Evolutionary conservation across 208 protist species (phyloP).

Genomic region (Lotmaria passim): DNA sequence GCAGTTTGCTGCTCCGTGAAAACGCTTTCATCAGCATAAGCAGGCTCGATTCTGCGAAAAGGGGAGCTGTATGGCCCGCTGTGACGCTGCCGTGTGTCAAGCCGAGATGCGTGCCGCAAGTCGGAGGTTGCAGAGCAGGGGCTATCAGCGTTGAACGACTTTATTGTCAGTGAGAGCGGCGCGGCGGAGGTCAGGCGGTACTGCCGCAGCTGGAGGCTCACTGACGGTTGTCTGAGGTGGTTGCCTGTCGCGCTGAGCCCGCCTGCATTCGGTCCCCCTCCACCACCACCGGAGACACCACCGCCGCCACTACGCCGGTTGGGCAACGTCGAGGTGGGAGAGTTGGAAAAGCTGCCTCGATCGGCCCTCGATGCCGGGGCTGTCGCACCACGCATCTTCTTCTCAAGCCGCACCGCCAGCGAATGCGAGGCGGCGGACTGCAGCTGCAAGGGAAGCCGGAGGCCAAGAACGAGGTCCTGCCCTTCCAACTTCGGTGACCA

Average conservation of each 20-base stretch:
- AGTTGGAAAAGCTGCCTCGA: not conserved
- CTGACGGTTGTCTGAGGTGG: constrained; percentile 11
- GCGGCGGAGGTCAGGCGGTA: constrained; percentile 15
- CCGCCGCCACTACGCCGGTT: not conserved
- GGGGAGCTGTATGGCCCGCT: too few species aligned
- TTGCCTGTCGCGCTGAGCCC: too few species aligned
- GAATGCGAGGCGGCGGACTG: constrained; percentile 10
- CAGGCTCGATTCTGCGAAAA: too few species aligned
- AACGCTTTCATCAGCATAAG: too few species aligned
- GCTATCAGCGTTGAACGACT: not conserved
- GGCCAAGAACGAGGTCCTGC: constrained; percentile 23
- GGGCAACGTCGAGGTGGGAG: not conserved
- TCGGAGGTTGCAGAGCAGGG: not conserved
- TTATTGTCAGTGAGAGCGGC: not conserved
- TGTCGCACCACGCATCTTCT: not conserved
- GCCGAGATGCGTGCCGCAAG: too few species aligned
- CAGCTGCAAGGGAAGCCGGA: constrained; percentile 31
- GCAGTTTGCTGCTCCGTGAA: not conserved
- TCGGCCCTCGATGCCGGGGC: not conserved
- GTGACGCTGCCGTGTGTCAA: too few species aligned
- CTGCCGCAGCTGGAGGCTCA: constrained; percentile 26
- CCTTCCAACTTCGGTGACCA: constrained; percentile 31
- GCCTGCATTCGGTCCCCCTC: not conserved
- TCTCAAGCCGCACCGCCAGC: constrained; percentile 1
- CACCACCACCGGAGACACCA: not conserved